phyloP scores from a whole-genome alignment of 345 rosid genomes.

The Sisymbrium irio region DNA sequence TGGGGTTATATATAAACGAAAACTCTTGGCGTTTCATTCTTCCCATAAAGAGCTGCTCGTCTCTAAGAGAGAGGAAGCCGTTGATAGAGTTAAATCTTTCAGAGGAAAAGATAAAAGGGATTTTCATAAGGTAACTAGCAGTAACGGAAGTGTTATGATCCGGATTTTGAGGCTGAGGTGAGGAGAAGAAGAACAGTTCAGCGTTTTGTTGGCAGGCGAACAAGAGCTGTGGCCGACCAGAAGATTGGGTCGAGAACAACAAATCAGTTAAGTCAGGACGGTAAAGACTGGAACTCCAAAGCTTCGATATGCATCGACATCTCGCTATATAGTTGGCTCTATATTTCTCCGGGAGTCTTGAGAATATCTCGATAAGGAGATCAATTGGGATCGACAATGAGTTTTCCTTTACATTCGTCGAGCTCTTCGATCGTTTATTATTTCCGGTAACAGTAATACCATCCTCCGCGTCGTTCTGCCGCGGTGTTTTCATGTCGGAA shows the following conservation, averaged over 20 bases:
- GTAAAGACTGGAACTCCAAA: background rate
- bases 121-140: background rate
- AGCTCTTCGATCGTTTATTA: background rate
- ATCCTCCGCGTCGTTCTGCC: background rate
- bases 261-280: background rate
- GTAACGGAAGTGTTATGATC: background rate
- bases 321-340: background rate
- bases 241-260: background rate
- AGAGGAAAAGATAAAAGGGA: background rate
- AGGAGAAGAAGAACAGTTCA: background rate
- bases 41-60: background rate
- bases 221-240: background rate
- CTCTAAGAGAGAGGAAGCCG: background rate
- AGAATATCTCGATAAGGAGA: background rate
- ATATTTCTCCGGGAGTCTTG: background rate
- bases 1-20: background rate
- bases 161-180: background rate
- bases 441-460: background rate
- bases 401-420: background rate
- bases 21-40: background rate
- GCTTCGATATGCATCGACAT: conserved; percentile 9
- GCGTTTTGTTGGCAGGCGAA: background rate
- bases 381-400: background rate
- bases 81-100: background rate
- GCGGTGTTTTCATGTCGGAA: background rate